Conservation (phyloP, 169 alveolate genomes). For the Eimeria praecox region DNA sequence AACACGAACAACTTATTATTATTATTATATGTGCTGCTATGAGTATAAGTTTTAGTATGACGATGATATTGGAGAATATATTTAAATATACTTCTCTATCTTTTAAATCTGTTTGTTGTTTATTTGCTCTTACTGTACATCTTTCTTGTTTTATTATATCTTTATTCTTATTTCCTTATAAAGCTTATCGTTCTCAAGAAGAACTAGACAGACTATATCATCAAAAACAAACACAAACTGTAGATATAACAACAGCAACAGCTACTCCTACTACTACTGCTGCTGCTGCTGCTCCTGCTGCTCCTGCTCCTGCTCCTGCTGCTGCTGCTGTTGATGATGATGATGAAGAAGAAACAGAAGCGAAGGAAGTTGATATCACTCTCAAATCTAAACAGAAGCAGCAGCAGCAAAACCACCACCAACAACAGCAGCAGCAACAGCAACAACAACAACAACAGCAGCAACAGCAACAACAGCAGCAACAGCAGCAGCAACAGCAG, state of each 20-base stretch:
- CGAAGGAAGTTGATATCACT: not conserved
- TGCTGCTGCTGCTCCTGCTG: not conserved
- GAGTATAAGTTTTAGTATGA: conserved; percentile 67
- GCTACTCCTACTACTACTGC: not conserved
- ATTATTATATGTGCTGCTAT: conserved; percentile 74
- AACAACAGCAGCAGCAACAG: not conserved
- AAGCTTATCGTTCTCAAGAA: conserved; percentile 22
- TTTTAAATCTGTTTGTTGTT: not conserved
- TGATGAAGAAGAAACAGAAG: not conserved
- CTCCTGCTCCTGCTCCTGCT: not conserved
- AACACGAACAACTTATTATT: conserved; percentile 57
- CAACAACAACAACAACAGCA: not conserved
- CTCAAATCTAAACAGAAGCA: not conserved
- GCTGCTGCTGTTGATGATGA: not conserved
- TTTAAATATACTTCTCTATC: not conserved
- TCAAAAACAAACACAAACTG: not conserved
- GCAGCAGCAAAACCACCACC: not conserved
- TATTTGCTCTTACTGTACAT: conserved; percentile 30
- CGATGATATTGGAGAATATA: conserved; percentile 45
- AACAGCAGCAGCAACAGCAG: not conserved
- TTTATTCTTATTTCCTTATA: not conserved
- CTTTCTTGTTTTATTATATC: not conserved
- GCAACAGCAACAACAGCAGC: not conserved
- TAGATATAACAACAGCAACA: not conserved
- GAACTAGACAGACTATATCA: not conserved